A percentile compares a stretch with the other conserved stretches of the same genome.
Conservation (phyloP, 2,329 filamentous ascomycete genomes). For the Paracoccidioides lutzii region DNA sequence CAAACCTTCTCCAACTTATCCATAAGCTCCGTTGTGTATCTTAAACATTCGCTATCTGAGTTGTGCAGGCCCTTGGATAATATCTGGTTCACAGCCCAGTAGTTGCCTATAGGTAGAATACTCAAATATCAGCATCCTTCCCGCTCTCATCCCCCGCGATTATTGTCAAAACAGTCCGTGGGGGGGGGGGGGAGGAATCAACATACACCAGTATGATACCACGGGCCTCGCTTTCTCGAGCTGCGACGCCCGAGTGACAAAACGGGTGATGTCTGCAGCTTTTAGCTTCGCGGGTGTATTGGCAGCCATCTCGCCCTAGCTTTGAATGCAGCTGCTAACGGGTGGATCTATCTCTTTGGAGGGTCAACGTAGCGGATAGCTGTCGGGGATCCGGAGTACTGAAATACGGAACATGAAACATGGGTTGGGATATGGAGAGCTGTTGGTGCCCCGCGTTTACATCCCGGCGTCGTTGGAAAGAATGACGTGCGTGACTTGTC, state of each 20-base stretch:
- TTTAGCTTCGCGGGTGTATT: slow-evolving; percentile 60
- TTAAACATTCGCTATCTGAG: slow-evolving; percentile 60
- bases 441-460: not conserved
- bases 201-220: slow-evolving; percentile 87
- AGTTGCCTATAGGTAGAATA: slow-evolving; percentile 52
- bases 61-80: slow-evolving; percentile 68
- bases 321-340: slow-evolving; percentile 2
- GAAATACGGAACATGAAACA: no score
- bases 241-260: slow-evolving; percentile 70
- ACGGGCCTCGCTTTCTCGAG: slow-evolving; percentile 75
- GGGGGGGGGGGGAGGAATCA: not conserved
- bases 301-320: slow-evolving; percentile 49
- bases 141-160: not conserved
- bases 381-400: not conserved
- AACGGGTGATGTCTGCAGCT: slow-evolving; percentile 69
- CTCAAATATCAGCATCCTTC: not conserved
- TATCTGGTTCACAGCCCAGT: slow-evolving; percentile 87
- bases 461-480: not conserved
- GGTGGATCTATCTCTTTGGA: not conserved
- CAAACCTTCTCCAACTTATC: slow-evolving; percentile 72
- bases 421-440: no score
- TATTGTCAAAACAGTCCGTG: not conserved
- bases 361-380: not conserved
- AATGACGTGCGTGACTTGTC: not conserved
- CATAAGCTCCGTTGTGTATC: slow-evolving; percentile 74